These are phyloP conservation scores for Monosporozyma yasuniensis DNA, from an alignment of 805 yeast species.

Conservation along the genomic window DNA sequence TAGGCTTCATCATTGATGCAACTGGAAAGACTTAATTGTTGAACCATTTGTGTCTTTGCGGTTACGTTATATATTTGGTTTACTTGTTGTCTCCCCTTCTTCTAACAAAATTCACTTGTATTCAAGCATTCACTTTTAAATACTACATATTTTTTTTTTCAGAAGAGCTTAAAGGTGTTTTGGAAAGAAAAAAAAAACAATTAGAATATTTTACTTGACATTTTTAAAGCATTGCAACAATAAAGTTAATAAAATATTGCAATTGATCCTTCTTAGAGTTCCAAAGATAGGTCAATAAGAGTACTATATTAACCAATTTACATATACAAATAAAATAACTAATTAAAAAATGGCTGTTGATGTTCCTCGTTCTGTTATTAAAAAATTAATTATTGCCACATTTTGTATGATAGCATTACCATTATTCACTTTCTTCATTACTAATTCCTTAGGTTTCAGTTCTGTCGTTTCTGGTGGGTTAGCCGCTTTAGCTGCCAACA, in stretches of 20 bases:
- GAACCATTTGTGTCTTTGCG: slow-evolving; percentile 23
- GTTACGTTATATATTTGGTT: too few species aligned
- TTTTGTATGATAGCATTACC: slow-evolving; percentile 69
- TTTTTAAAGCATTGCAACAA: not conserved
- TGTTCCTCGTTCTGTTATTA: slow-evolving; percentile 44
- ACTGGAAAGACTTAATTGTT: slow-evolving; percentile 25
- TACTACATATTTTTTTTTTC: too few species aligned
- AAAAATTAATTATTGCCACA: slow-evolving; percentile 64
- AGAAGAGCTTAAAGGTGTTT: not conserved
- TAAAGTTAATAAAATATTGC: not conserved
- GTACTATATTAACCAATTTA: not conserved
- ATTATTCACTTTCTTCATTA: slow-evolving; percentile 48
- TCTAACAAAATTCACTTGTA: too few species aligned
- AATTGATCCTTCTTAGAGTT: not conserved
- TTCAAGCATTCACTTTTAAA: too few species aligned
- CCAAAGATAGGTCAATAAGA: not conserved
- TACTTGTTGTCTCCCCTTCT: not conserved
- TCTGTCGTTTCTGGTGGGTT: slow-evolving; percentile 67
- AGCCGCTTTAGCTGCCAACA: slow-evolving; percentile 70
- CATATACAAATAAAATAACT: not conserved
- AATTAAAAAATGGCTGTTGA: slow-evolving; percentile 31
- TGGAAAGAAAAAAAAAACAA: not conserved
- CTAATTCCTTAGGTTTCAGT: slow-evolving; percentile 38
- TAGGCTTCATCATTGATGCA: slow-evolving; percentile 24
- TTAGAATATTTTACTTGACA: not conserved